Base-by-base conservation (phyloP, 202 grass and related monocot species). In the Digitaria exilis region DNA sequence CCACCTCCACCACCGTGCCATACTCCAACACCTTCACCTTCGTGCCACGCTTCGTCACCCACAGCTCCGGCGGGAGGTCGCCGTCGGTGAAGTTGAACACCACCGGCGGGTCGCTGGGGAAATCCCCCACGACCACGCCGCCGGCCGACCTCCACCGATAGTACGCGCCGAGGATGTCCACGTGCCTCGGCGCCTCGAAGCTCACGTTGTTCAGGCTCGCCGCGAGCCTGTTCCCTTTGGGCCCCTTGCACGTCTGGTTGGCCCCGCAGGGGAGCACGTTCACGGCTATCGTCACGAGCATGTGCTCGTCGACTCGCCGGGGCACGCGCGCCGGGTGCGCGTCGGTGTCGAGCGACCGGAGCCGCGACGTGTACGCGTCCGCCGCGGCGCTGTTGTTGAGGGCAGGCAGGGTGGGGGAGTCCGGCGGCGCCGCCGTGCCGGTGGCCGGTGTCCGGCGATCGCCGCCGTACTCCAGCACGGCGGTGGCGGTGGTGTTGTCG, bases 141-240 rank as follows among this genome's bases (percentile, higher is more conserved):
- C 48, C 48, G 48, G 7, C 19, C 3, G 9, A 44, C 76, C 63
- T 1, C 44, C 51, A 56, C 37, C 29, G 18, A 41, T 84, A 82
- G 77, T 91, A 91, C 28, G 86, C 92, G 1, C 60, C 76, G 37
- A 94, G 84, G 80, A 94, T 61, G 26, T 84, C 6, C 21, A 7
- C 6, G 51, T 55, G 21, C 19, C 66, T 6, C 1, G 89, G 86
- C 9, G 19, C 24, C 34, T 16, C 6, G 65, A 94, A 94, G 65
- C 84, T 91, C 9, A 82, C 69, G 32, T 94, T 89, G 89, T 94
- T 94, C 21, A 94, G 63, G 68, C 81, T 91, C 15, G 87, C 89
- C 11, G 80, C 92, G 0, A 94, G 30, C 1, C 71, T n/a, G 64
- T 25, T 65, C 2, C 4, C 2, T 0, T 8, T 0, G 1, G 81